Conservation (phyloP, 208 protist genomes). For the Naegleria lovaniensis region DNA sequence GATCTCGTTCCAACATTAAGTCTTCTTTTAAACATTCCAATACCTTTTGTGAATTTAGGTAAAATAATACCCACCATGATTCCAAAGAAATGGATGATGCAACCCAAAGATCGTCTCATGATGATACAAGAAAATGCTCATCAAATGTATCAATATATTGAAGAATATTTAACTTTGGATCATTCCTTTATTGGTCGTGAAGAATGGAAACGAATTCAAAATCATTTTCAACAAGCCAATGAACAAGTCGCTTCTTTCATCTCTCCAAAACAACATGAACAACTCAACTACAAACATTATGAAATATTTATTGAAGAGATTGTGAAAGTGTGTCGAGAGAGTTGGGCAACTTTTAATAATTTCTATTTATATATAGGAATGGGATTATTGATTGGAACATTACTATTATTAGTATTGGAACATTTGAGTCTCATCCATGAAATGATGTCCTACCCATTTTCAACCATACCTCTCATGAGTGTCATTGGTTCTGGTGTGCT, state of each 20-base stretch:
- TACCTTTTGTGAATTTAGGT: slow-evolving; percentile 87
- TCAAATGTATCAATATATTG: background rate
- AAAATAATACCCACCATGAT: slow-evolving; percentile 73
- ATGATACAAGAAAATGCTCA: background rate
- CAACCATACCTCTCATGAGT: too few relatives aligned
- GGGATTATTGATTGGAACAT: background rate
- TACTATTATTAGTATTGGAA: too few relatives aligned
- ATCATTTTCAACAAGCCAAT: too few relatives aligned
- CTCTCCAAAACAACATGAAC: background rate
- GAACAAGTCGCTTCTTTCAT: background rate
- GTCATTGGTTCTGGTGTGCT: too few relatives aligned
- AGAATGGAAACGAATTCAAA: background rate
- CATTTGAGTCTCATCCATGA: too few relatives aligned
- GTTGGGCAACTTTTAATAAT: background rate
- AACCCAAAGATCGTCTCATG: too few relatives aligned
- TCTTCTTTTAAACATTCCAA: slow-evolving; percentile 76
- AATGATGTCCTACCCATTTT: too few relatives aligned
- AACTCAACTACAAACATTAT: background rate
- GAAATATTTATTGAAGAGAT: background rate
- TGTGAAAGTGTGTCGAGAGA: background rate
- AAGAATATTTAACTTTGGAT: background rate
- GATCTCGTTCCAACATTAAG: slow-evolving; percentile 85
- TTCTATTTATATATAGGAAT: background rate
- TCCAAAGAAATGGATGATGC: background rate
- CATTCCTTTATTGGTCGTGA: background rate